Evolutionary conservation across 257 asterid species (phyloP), one percentile per base, ranked within the genome.

Genomic region (Ballota nigra): DNA sequence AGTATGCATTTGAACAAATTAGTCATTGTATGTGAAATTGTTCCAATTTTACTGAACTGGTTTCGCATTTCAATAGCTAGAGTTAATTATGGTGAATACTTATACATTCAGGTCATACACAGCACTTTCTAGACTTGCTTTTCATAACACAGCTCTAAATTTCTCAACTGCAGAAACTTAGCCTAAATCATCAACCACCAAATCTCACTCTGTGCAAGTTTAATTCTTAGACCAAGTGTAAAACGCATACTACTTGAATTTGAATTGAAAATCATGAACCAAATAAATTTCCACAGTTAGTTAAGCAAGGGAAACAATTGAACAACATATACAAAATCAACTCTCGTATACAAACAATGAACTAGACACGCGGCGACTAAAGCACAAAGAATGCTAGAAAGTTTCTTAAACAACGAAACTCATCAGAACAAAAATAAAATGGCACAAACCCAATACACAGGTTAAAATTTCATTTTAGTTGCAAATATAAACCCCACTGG

Each of bases 401-500:
- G 70, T 73, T n/a, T 68, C 67, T 57, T 68, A 60, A 66, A 68
- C 61, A 73, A 63, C 74, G 41, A 22, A 80, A 78, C 79, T 64
- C 86, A 70, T 77, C 72, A 40, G 41, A 71, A 58, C 45, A 77
- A 72, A 56, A 61, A 81, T 16, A 74, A 73, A 78, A 58, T 41
- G 51, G 45, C 43, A 85, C 71, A 79, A 65, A 61, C 4, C 55
- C 80, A 13, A 53, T 51, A 11, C 19, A 51, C 64, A 72, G 38
- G 68, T 81, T 20, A 68, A 31, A 61, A 49, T 63, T 56, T 26
- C 5, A 6, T 2, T 57, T 77, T 87, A 94, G 74, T 85, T 86
- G 95, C 95, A 91, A 41, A 87, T 69, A 77, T 91, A 89, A 72
- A 71, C 80, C 71, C 96, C 96, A 71, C 90, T 91, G 7, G 80